Percentiles rank a stretch among this genome's conserved stretches.
These are phyloP conservation scores for Aspergillus fischeri DNA, from an alignment of 2,329 filamentous ascomycete genomes.

Conservation along the genomic window DNA sequence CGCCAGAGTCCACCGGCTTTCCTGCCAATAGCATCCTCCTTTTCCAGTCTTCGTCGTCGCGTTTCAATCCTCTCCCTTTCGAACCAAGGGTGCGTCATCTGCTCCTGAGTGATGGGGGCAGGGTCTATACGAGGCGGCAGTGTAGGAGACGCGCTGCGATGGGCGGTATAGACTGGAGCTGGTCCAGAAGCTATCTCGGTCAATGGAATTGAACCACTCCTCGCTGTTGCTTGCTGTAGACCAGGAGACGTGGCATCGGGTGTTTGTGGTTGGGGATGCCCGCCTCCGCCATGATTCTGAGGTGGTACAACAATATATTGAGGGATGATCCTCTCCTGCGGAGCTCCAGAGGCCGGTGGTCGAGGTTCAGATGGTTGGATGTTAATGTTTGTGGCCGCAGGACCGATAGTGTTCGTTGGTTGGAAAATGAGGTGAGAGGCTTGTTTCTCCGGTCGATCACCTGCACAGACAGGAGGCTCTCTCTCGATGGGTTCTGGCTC, in stretches of 20 bases:
- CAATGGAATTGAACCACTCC: conserved; percentile 58
- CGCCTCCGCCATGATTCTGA: conserved; percentile 42
- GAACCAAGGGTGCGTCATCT: conserved; percentile 19
- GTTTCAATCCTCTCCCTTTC: conserved; percentile 43
- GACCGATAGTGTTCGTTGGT: conserved; percentile 3
- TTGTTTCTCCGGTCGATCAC: conserved; percentile 1
- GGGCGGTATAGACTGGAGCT: conserved; percentile 32
- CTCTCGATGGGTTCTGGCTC: neutral
- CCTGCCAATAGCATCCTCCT: conserved; percentile 59
- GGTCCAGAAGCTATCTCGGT: conserved; percentile 49
- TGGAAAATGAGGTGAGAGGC: conserved; percentile 11
- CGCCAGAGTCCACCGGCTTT: conserved; percentile 61
- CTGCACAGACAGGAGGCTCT: neutral
- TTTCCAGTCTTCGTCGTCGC: conserved; percentile 57
- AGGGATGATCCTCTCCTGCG: conserved; percentile 21
- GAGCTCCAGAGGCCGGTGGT: conserved; percentile 55
- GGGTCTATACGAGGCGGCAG: conserved; percentile 25
- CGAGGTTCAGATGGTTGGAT: conserved; percentile 30
- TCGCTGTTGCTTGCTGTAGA: conserved; percentile 58
- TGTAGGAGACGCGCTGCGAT: conserved; percentile 20
- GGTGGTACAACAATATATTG: conserved; percentile 58
- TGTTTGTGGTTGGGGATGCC: conserved; percentile 44
- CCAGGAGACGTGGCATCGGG: conserved; percentile 62
- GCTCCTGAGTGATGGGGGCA: conserved; percentile 20
- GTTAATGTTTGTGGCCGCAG: conserved; percentile 12